These are phyloP conservation scores for Malus hybrid DNA, from an alignment of 331 rosid species.

Conservation along the genomic window DNA sequence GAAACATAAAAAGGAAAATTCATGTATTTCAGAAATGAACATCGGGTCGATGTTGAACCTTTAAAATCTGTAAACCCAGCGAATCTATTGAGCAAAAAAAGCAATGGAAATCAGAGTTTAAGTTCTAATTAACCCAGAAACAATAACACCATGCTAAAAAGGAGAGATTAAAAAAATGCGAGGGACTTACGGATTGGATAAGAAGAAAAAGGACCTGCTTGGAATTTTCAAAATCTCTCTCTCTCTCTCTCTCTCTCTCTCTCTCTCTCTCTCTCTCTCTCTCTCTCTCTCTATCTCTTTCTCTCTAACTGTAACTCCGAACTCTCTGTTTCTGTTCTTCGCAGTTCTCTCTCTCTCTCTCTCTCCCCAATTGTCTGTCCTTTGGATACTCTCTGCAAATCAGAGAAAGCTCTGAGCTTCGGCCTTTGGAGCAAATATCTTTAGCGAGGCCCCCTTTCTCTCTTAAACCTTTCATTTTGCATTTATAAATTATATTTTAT, in stretches of 20 bases:
- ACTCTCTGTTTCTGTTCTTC: constrained; percentile 23
- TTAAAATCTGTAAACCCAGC: constrained; percentile 7
- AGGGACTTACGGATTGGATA: constrained; percentile 58
- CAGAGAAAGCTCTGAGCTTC: constrained; percentile 42
- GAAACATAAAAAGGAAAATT: constrained; percentile 5
- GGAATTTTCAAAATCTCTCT: constrained; percentile 15
- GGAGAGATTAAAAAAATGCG: constrained; percentile 10
- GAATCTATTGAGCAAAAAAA: constrained; percentile 9
- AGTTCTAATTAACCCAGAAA: neutral
- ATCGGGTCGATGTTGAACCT: constrained; percentile 1
- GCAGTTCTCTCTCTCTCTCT: neutral
- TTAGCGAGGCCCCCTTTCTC: constrained; percentile 35
- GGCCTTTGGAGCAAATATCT: constrained; percentile 44
- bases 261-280: constrained; percentile 1
- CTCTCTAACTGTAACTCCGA: constrained; percentile 1
- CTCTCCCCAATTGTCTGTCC: constrained; percentile 26
- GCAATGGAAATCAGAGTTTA: neutral
- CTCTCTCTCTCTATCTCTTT: constrained; percentile 3
- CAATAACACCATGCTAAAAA: neutral
- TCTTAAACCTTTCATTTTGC: constrained; percentile 12
- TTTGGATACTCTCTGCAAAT: constrained; percentile 65
- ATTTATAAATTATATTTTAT: constrained; percentile 10
- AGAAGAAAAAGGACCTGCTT: constrained; percentile 40
- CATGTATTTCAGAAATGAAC: constrained; percentile 20
- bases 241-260: constrained; percentile 13